Evolutionary conservation across 2,329 filamentous ascomycete species (phyloP).

Genomic region (Penicillium sp.): DNA sequence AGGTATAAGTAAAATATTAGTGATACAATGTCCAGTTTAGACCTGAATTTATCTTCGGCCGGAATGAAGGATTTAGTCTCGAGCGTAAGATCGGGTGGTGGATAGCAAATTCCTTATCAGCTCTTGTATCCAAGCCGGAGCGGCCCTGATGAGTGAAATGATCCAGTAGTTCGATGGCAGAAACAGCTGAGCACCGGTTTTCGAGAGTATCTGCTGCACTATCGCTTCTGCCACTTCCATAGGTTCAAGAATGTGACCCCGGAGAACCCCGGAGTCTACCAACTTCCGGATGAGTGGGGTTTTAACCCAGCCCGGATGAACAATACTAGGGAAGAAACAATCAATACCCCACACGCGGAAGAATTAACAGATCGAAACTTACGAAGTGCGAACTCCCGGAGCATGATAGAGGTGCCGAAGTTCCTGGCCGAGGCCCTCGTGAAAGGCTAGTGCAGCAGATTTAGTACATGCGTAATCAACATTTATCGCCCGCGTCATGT

Average conservation of each 20-base stretch:
- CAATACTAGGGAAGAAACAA: neutral
- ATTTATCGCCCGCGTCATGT: neutral
- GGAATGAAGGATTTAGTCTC: too few relatives aligned
- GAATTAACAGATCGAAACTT: neutral
- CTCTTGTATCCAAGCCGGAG: constrained; percentile 2
- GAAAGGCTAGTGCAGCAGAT: constrained; percentile 4
- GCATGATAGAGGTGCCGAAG: constrained; percentile 4
- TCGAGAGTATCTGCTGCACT: neutral
- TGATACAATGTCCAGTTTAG: too few relatives aligned
- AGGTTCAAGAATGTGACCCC: constrained; percentile 2
- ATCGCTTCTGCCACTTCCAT: neutral
- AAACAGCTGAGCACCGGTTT: neutral
- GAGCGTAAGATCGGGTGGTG: neutral
- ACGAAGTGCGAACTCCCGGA: constrained; percentile 3
- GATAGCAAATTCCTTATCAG: neutral
- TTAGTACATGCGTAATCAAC: constrained; percentile 8
- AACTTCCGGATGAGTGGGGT: constrained; percentile 1
- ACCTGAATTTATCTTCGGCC: too few relatives aligned
- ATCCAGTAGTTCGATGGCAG: constrained; percentile 2
- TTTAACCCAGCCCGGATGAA: constrained; percentile 2
- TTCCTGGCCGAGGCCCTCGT: constrained; percentile 6
- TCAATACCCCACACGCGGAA: neutral
- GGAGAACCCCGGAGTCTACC: neutral
- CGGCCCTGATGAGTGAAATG: neutral
- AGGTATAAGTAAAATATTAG: too few relatives aligned